Evolutionary conservation across 768 basidiomycete species (phyloP), one percentile per base, ranked within the genome.

Genomic region (Mycena venus): DNA sequence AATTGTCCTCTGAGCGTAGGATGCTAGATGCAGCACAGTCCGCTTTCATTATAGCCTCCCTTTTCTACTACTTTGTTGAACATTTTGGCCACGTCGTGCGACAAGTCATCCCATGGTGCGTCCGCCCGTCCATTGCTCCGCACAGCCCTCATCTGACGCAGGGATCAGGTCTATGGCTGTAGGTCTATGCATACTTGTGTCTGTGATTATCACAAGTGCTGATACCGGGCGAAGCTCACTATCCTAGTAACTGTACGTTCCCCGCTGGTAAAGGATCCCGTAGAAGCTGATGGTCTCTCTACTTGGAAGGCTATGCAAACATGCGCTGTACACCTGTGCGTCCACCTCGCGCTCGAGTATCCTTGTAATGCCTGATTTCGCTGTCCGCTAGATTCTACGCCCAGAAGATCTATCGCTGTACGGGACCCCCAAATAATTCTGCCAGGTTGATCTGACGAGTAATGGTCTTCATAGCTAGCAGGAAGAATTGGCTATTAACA

Each of bases 401-500:
- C 11, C 60, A 75, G 27, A 75, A 75, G 66, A 75, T 75, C 36
- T 63, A 66, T 51, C 63, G 58, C 2, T 71, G 74, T 75, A 19
- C 27, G 74, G 44, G 4, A 27, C 11, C 21, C 42, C 2, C 47
- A 2, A 36, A 4, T 58, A 38, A 3, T 14, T 79, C 73, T 44
- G 56, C 68, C 7, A 38, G 49, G 34, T 75, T 67, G 49, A 78
- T 77, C 68, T 81, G 72, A 70, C 47, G 2, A 2, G 19, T 32
- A 9, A 68, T 64, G 74, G 42, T 51, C 72, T 59, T n/a, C 11
- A 27, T 19, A 82, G 81, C 80, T 15, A 82, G 81, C 65, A 72
- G 76, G 25, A 75, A 75, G 49, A 80, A 80, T 67, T 82, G 80
- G 81, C 78, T 56, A 32, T 79, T 82, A 9, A 80, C 80, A 0